phyloP scores from a whole-genome alignment of 495 filamentous ascomycete genomes.

The Xylaria longipes region DNA sequence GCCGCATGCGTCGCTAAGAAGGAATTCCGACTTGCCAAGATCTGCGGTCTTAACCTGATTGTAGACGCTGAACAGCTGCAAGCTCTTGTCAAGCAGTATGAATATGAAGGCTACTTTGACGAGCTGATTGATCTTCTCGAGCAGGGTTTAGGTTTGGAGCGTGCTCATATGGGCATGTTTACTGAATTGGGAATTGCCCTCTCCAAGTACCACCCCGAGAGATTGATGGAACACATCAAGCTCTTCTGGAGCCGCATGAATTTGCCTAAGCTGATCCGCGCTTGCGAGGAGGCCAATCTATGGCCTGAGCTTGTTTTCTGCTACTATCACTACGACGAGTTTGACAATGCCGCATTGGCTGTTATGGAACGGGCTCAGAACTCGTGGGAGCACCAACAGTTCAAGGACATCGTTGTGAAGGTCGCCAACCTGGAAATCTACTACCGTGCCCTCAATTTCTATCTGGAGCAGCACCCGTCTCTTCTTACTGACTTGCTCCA shows the following conservation, averaged over 20 bases:
- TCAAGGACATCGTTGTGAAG: conserved; percentile 99
- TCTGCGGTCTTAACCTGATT: conserved; percentile 98
- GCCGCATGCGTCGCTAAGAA: conserved; percentile 97
- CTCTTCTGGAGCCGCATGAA: conserved; percentile 99
- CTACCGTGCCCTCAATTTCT: conserved; percentile 97
- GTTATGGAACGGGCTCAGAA: conserved; percentile 99
- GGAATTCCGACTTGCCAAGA: conserved; percentile 98
- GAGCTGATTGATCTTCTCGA: conserved; percentile 95
- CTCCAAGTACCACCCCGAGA: conserved; percentile 95
- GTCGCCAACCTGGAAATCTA: conserved; percentile 99
- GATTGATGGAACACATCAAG: conserved; percentile 98
- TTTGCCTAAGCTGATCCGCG: conserved; percentile 96
- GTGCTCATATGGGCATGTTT: conserved; percentile 87
- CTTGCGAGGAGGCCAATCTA: conserved; percentile 91
- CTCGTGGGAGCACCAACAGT: conserved; percentile 99
- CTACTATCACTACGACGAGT: conserved; percentile 99
- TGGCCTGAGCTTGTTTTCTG: conserved; percentile 99
- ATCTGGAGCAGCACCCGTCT: conserved; percentile 94
- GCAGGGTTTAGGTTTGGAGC: conserved; percentile 93
- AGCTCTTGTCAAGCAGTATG: conserved; percentile 93
- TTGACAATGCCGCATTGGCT: conserved; percentile 95
- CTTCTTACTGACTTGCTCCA: conserved; percentile 95
- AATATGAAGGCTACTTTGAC: conserved; percentile 96
- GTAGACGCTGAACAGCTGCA: conserved; percentile 97
- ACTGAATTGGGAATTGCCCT: conserved; percentile 94